Base-by-base conservation (phyloP, 257 asterid species). In the Fraxinus cuspidata region DNA sequence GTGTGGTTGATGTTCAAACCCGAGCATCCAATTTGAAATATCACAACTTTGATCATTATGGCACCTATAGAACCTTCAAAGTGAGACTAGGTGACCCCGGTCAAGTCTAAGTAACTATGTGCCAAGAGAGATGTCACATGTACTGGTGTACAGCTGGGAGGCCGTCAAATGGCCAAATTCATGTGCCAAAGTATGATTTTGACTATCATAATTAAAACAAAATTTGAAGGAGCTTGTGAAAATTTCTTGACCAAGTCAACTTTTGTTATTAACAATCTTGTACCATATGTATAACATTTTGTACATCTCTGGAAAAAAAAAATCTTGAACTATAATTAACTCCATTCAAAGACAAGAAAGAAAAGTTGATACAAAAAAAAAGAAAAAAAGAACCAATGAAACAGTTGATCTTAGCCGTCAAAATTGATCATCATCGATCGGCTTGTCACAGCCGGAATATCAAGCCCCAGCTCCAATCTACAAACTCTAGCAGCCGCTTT, bases 381-480 rank as follows among this genome's bases (percentile, higher is more conserved):
- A 67, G 73, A n/a, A n/a, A 40, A 11, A 21, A 25, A 64, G 23
- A 77, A 77, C 40, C 51, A 73, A 73, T n/a, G 34, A 1, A 75
- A 72, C 70, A 71, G 12, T 81, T 71, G 73, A 86, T 80, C 84
- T 66, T 25, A 82, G 79, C 84, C 86, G 80, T 84, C 86, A 86
- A 87, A 87, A 87, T 77, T 80, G 86, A 78, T 79, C 80, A 35
- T 27, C 58, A 8, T 53, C 44, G 10, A 7, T 29, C 40, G 7
- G 47, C 71, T 13, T 70, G 8, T 78, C 68, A 68, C 80, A 75
- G 80, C 81, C 82, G 85, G 73, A 63, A 51, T 81, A 42, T 84
- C 88, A 76, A 90, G 87, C 71, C 89, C 81, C 34, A 92, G 83
- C 85, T 90, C 87, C 88, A 92, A 84, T 80, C 76, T 72, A 80